A percentile compares a stretch with the other conserved stretches of the same genome.
Evolutionary conservation across 2,329 filamentous ascomycete genomes (phyloP).

Genomic region (Colletotrichum sp.): DNA sequence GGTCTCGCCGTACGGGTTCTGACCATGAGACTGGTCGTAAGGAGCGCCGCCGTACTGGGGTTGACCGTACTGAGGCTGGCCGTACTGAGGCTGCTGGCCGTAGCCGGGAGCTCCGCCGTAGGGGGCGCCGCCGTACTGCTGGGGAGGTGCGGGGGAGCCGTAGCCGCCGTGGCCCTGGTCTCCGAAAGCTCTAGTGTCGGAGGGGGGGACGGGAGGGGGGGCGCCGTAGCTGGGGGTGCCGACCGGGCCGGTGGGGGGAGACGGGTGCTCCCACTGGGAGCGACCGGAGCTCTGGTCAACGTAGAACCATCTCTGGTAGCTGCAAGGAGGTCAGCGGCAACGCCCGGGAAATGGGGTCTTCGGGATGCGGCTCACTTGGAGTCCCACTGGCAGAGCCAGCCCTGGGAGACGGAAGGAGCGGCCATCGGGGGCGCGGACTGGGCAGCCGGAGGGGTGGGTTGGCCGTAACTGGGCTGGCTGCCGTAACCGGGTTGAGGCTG

Average conservation of each 20-base stretch:
- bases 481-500: conserved; percentile 21
- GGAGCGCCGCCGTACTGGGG: conserved; percentile 13
- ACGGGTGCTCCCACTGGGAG: conserved; percentile 68
- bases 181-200: conserved; percentile 19
- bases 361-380: conserved; percentile 36
- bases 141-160: conserved; percentile 18
- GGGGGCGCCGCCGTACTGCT: conserved; percentile 2
- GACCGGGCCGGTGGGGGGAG: conserved; percentile 11
- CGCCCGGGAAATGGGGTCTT: neutral
- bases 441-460: conserved; percentile 23
- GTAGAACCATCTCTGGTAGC: conserved; percentile 67
- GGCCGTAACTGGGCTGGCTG: conserved; percentile 19
- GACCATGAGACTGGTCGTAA: neutral
- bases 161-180: conserved; percentile 17
- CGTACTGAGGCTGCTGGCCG: conserved; percentile 8
- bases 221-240: conserved; percentile 8
- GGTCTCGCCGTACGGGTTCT: conserved; percentile 25
- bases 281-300: conserved; percentile 65
- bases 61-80: neutral
- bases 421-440: conserved; percentile 35
- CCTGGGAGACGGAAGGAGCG: conserved; percentile 49
- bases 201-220: conserved; percentile 2
- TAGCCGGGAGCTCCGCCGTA: conserved; percentile 8
- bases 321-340: neutral
- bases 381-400: conserved; percentile 70